phyloP scores from a whole-genome alignment of 108 stramenopile species.

The Epipyxis sp. region DNA sequence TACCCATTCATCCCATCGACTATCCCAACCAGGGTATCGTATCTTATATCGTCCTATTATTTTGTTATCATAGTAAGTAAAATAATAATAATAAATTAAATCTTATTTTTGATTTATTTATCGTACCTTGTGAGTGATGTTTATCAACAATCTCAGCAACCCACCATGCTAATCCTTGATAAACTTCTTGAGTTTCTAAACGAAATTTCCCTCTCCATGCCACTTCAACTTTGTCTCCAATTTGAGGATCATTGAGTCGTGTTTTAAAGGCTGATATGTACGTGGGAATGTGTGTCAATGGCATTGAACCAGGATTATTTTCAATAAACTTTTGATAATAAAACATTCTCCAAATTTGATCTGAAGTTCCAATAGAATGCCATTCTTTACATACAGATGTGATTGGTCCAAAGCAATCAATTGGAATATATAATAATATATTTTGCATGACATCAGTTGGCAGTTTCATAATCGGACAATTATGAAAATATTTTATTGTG shows the following conservation, averaged over 20 bases:
- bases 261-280: background rate
- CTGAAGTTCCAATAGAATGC: background rate
- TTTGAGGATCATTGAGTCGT: slow-evolving; percentile 17
- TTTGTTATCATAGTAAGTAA: background rate
- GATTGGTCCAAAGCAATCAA: background rate
- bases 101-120: background rate
- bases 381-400: slow-evolving; percentile 8
- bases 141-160: slow-evolving; percentile 24
- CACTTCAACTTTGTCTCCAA: slow-evolving; percentile 48
- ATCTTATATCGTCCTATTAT: slow-evolving; percentile 36
- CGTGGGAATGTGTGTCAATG: background rate
- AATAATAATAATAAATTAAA: background rate
- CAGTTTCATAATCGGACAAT: background rate
- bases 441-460: background rate
- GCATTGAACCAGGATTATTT: slow-evolving; percentile 7
- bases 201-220: slow-evolving; percentile 37
- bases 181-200: slow-evolving; percentile 26
- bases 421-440: slow-evolving; percentile 12
- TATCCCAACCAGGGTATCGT: slow-evolving; percentile 34
- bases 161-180: slow-evolving; percentile 38
- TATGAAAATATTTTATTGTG: slow-evolving; percentile 23
- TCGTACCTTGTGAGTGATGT: background rate
- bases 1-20: slow-evolving; percentile 39
- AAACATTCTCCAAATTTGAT: slow-evolving; percentile 4
- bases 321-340: background rate